Base-by-base conservation (phyloP, 306 rosid species). In the Senna siamea region DNA sequence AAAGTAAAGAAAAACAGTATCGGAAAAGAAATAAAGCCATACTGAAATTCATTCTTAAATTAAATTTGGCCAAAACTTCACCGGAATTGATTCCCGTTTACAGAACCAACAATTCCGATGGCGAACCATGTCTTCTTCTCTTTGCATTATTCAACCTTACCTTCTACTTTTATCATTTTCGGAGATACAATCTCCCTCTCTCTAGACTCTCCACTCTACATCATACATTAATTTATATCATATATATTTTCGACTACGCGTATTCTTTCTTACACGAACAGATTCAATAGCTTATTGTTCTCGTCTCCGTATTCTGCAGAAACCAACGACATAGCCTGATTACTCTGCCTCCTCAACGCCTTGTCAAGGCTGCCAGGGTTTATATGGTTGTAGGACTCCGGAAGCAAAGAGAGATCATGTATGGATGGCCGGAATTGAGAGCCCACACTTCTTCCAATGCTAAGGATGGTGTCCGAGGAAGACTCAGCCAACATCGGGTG, bases 351-450 rank as follows among this genome's bases (percentile, higher is more conserved):
- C 18, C 73, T 62, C 65, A 56, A 75, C 70, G 59, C 81, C 53
- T 89, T 82, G 11, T 68, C 86, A 14, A n/a, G n/a, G n/a, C n/a
- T n/a, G n/a, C 75, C 89, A 0, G 88, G 76, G 47, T 84, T 76
- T 34, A 18, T 7, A 3, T n/a, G 7, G 43, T 19, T 5, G 54
- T 23, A 34, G 40, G 53, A 20, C 12, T 26, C 6, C 38, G 62
- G 62, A 56, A 22, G 3, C 62, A 56, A 8, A 35, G 62, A 56
- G 4, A 26, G 62, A 3, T 44, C 69, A 13, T 63, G 52, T 52
- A 63, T 63, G 69, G 40, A 19, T 18, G 69, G 69, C 51, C 69
- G 50, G 54, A 7, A 43, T 26, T 43, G 53, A 43, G 54, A 43
- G 13, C 44, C 23, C 7, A 14, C 38, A 26, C 14, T 23, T 43